A percentile compares a stretch with the other conserved stretches of the same genome.
phyloP scores from a whole-genome alignment of 768 basidiomycete species.

The Hygrocybe punicea region DNA sequence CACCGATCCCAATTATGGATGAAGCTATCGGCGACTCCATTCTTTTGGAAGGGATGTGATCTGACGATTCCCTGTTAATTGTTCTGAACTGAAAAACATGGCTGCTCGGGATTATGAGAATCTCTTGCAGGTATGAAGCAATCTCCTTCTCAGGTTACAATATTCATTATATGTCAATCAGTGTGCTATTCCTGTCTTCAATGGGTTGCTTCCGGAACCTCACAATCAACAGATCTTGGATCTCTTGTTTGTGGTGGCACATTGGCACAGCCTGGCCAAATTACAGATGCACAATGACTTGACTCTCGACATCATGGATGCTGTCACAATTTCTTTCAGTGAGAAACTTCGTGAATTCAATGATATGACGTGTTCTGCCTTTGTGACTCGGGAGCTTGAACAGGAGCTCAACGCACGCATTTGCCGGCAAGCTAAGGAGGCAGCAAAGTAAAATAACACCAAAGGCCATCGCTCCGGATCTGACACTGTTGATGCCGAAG shows the following conservation, averaged over 20 bases:
- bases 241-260: constrained; percentile 10
- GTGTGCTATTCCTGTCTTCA: constrained; percentile 15
- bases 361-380: constrained; percentile 3
- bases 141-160: background rate
- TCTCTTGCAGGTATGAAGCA: constrained; percentile 22
- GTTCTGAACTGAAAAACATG: constrained; percentile 20
- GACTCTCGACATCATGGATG: constrained; percentile 12
- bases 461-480: background rate
- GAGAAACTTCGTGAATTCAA: background rate
- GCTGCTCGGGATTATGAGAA: constrained; percentile 26
- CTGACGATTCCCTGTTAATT: constrained; percentile 17
- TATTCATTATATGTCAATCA: background rate
- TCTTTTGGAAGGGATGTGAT: constrained; percentile 17
- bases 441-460: background rate
- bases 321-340: constrained; percentile 13
- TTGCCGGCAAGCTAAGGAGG: background rate
- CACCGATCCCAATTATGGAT: background rate
- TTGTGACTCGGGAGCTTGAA: constrained; percentile 4
- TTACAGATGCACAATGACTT: constrained; percentile 20
- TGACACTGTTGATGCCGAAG: constrained; percentile 9
- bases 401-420: background rate
- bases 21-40: constrained; percentile 3
- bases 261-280: constrained; percentile 16
- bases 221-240: constrained; percentile 17
- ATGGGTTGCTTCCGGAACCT: constrained; percentile 26